Conservation (phyloP, 2,329 filamentous ascomycete species). For the Alternaria gaisen region DNA sequence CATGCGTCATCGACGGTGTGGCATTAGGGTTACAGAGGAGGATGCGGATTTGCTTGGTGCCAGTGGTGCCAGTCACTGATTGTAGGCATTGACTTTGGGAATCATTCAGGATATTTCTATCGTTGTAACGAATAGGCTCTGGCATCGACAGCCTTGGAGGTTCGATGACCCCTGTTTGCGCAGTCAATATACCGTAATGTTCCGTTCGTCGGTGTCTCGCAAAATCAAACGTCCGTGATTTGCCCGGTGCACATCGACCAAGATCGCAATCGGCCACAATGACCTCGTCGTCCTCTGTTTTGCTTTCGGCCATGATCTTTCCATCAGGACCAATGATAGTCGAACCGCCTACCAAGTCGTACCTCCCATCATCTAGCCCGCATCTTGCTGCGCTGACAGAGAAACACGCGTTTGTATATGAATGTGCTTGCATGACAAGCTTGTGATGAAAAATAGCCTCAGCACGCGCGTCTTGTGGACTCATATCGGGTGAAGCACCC, state of each 20-base stretch:
- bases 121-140: accelerated
- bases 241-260: conserved; percentile 55
- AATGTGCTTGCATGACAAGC: neutral
- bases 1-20: neutral
- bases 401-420: neutral
- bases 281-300: conserved; percentile 59
- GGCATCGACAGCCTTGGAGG: neutral
- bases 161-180: neutral
- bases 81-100: accelerated
- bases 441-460: conserved; percentile 55
- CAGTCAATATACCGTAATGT: neutral
- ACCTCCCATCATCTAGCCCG: conserved; percentile 59
- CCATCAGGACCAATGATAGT: conserved; percentile 57
- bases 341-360: conserved; percentile 40
- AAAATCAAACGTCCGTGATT: neutral
- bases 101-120: neutral
- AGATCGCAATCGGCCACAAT: conserved; percentile 61
- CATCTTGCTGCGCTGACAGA: conserved; percentile 42
- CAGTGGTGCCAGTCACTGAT: neutral
- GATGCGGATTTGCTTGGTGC: neutral
- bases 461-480: conserved; percentile 53
- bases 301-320: conserved; percentile 58
- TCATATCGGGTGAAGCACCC: neutral
- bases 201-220: neutral
- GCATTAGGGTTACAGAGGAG: conserved; percentile 5